A percentile compares a stretch with the other conserved stretches of the same genome.
These are phyloP conservation scores for Xylariaceae sp. DNA, from an alignment of 2,329 filamentous ascomycete genomes.

Conservation along the genomic window DNA sequence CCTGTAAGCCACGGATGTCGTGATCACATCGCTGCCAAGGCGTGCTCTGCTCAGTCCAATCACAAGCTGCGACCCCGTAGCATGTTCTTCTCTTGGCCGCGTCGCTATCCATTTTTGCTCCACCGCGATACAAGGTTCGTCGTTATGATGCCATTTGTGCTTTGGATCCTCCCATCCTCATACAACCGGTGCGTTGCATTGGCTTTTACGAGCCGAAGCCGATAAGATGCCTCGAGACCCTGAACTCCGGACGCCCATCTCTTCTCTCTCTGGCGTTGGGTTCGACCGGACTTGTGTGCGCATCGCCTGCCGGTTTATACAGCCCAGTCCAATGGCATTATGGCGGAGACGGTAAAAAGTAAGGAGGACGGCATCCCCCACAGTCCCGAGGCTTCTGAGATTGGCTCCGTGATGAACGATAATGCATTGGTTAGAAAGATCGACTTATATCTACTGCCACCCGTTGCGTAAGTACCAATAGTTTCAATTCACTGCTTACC, in stretches of 20 bases:
- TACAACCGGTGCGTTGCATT: too few relatives aligned
- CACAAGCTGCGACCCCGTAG: too few relatives aligned
- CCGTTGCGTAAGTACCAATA: conserved; percentile 38
- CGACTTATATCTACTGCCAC: conserved; percentile 49
- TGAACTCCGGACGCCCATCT: too few relatives aligned
- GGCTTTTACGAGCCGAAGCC: too few relatives aligned
- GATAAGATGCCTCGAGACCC: too few relatives aligned
- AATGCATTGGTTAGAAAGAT: conserved; percentile 55
- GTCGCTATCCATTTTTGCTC: background rate
- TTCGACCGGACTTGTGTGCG: too few relatives aligned
- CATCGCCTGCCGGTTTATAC: too few relatives aligned
- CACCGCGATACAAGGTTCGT: conserved; percentile 1
- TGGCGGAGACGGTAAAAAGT: conserved; percentile 19
- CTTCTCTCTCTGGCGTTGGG: too few relatives aligned
- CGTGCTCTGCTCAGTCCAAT: conserved; percentile 17
- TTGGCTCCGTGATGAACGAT: conserved; percentile 44
- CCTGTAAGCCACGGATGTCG: conserved; percentile 16
- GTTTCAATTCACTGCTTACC: background rate
- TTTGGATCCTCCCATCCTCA: background rate
- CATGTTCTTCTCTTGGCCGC: background rate
- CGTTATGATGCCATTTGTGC: conserved; percentile 13
- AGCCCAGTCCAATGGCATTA: background rate
- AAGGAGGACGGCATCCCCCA: conserved; percentile 9
- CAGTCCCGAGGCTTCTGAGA: conserved; percentile 21
- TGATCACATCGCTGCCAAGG: conserved; percentile 16